Evolutionary conservation across 371 early-diverging fungal genomes (phyloP), one percentile per base, ranked within the genome.

Genomic region (Encephalitozoon intestinalis): DNA sequence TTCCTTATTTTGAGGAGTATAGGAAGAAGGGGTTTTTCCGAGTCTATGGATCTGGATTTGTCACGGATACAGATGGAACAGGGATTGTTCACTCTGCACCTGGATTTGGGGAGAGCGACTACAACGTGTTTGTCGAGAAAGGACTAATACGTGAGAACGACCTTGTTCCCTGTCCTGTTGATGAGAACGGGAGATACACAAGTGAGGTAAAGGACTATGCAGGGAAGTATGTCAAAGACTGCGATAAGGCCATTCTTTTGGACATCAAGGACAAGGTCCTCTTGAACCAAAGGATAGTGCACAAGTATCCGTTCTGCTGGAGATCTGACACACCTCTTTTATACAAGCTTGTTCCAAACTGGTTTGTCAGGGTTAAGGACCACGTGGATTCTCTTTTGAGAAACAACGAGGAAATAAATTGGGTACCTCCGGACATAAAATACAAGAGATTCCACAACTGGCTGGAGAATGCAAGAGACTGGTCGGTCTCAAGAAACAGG

Each of bases 91-190:
- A 98, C 86, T 91, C 91, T 79, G 94, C 99, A 15, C 99, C 99
- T 39, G 98, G 91, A 18, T 99, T 96, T 89, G 99, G 99, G 88
- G 99, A 97, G 85, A 97, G 98, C 88, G 99, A 99, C 90, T 92
- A 92, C 88, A 92, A 96, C 70, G 92, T 93, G 28, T 95, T 94
- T 87, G 76, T 92, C 23, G 88, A 82, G 28, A 80, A 94, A 79
- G 89, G 89, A 23, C 88, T 96, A 63, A 90, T 97, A 64, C 84
- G 88, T 28, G 94, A 93, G 82, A 92, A 91, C 69, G 89, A 89
- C 63, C 84, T 91, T 31, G 81, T 86, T 34, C 95, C 95, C 18
- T 94, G 92, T 86, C 97, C 98, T 41, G 87, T 99, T 53, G 91
- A 96, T 82, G 96, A 94, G 63, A 87, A 88, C 63, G 98, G 98